phyloP scores from a whole-genome alignment of 768 basidiomycete genomes.

The Trametes meyenii region DNA sequence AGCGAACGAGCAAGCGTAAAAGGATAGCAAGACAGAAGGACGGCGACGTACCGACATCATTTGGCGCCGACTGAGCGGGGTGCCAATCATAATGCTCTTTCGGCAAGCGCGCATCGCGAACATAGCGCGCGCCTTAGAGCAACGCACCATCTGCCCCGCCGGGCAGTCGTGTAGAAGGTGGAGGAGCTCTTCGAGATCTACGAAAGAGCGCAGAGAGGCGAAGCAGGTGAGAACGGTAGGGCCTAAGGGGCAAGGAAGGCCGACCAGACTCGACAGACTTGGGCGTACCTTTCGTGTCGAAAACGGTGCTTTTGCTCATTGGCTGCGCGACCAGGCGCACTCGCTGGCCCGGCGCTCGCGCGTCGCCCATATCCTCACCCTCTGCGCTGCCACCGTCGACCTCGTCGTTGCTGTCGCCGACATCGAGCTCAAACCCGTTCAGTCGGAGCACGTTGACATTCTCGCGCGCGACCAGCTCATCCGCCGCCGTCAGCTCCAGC shows the following conservation, averaged over 20 bases:
- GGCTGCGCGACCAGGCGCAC: slow-evolving; percentile 82
- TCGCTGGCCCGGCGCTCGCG: slow-evolving; percentile 42
- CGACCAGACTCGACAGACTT: slow-evolving; percentile 6
- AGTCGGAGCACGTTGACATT: slow-evolving; percentile 79
- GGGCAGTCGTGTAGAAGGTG: slow-evolving; percentile 82
- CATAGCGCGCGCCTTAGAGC: slow-evolving; percentile 92
- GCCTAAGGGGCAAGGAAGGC: slow-evolving; percentile 7
- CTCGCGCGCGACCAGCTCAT: slow-evolving; percentile 86
- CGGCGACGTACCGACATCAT: slow-evolving; percentile 68
- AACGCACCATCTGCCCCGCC: slow-evolving; percentile 82
- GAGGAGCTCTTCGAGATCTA: slow-evolving; percentile 93
- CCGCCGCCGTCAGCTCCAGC: slow-evolving; percentile 85
- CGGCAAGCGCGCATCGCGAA: slow-evolving; percentile 96
- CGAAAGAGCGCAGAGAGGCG: no score
- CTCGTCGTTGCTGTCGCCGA: slow-evolving; percentile 39
- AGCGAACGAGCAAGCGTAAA: background rate
- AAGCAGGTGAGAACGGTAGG: no score
- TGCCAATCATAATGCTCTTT: slow-evolving; percentile 96
- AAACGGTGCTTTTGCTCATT: slow-evolving; percentile 87
- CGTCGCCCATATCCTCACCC: no score
- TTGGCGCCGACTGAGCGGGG: slow-evolving; percentile 70
- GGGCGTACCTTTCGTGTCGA: slow-evolving; percentile 78
- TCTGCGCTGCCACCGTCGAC: no score
- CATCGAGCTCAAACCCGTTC: slow-evolving; percentile 88
- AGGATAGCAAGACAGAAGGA: no score